These are phyloP conservation scores for Volutella citrinella DNA, from an alignment of 2,329 filamentous ascomycete genomes.

Conservation along the genomic window DNA sequence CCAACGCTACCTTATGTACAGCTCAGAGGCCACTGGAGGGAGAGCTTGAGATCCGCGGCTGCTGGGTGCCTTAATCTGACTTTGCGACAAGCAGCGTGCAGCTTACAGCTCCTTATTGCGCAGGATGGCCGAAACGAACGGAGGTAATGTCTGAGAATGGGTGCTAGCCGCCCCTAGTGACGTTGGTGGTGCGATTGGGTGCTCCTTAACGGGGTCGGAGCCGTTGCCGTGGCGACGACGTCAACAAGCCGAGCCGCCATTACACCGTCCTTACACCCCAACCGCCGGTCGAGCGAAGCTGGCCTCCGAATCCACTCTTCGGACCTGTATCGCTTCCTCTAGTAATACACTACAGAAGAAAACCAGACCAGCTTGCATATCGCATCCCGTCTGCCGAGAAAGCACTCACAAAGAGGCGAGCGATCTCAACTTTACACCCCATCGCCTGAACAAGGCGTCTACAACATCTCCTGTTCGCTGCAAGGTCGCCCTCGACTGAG, in stretches of 20 bases:
- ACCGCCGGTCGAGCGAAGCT: constrained; percentile 12
- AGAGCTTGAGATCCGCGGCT: constrained; percentile 1
- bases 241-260: constrained; percentile 28
- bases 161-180: constrained; percentile 13
- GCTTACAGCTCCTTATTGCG: too few relatives aligned
- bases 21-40: too few relatives aligned
- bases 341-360: constrained; percentile 13
- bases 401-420: constrained; percentile 15
- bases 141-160: constrained; percentile 20
- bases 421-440: constrained; percentile 15
- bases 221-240: constrained; percentile 32
- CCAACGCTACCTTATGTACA: too few relatives aligned
- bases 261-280: constrained; percentile 21
- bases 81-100: too few relatives aligned
- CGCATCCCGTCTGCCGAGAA: constrained; percentile 10
- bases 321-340: constrained; percentile 19
- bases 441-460: constrained; percentile 33
- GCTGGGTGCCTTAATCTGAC: background rate
- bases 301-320: constrained; percentile 19
- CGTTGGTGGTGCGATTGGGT: constrained; percentile 13
- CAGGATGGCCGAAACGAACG: too few relatives aligned
- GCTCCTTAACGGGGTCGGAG: constrained; percentile 1
- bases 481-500: constrained; percentile 48
- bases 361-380: constrained; percentile 11
- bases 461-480: constrained; percentile 16